phyloP scores from a whole-genome alignment of 1,284 basidiomycete species.

The Microbotryomycetes sp. region DNA sequence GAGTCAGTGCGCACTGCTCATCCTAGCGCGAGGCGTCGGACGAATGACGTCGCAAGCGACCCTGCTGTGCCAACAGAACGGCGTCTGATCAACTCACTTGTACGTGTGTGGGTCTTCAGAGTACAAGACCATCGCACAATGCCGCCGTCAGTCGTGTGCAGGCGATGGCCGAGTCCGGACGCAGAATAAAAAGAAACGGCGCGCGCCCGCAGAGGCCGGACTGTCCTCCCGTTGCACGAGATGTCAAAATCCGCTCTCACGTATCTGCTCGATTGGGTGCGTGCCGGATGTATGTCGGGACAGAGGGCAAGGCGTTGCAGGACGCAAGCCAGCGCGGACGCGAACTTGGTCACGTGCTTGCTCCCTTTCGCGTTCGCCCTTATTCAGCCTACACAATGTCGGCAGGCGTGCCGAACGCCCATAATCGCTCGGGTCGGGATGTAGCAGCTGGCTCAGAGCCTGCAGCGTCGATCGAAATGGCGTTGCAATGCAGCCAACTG shows the following conservation, averaged over 20 bases:
- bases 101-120: conserved; percentile 14
- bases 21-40: no score
- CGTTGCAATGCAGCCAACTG: neutral
- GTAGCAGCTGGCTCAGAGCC: neutral
- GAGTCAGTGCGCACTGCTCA: neutral
- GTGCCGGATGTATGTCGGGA: no score
- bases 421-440: neutral
- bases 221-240: no score
- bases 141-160: no score
- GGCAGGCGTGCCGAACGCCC: neutral
- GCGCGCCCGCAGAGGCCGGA: no score
- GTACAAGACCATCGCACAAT: conserved; percentile 23
- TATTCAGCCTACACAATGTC: neutral
- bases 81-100: conserved; percentile 2
- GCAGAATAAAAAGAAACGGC: no score
- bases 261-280: no score
- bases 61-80: neutral
- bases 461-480: neutral
- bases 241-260: no score
- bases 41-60: neutral
- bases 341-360: neutral
- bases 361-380: conserved; percentile 2
- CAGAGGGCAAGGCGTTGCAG: neutral
- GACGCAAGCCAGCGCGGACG: neutral
- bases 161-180: neutral